Base-by-base conservation (phyloP, 1,284 basidiomycete genomes). In the Heliocybe sulcata region DNA sequence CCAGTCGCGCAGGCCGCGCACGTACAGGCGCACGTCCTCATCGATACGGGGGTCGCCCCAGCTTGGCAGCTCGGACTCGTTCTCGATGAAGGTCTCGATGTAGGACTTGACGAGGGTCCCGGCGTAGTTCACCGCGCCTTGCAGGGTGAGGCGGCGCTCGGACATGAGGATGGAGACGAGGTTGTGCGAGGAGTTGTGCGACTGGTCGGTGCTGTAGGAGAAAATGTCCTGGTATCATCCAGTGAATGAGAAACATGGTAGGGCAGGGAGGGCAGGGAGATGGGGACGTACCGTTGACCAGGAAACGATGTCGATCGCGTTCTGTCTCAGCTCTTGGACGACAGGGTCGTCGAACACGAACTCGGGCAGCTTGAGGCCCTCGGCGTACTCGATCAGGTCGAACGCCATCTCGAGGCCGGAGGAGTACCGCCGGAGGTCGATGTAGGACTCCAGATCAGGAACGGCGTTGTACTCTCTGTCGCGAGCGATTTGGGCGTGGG, bases 321-420 rank as follows among this genome's bases (percentile, higher is more conserved):
- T 60, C 47, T 66, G 58, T 52, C 69, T 72, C 20, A 82, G 58
- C 19, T 61, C 60, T 20, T 58, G 58, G 14, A 81, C 57, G 16
- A 62, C 59, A 10, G 68, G 67, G 27, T 64, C 57, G 9, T 70
- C 65, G 22, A 64, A 61, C 0, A 67, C 51, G 51, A 54, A 53
- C 8, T 59, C 59, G 0, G 76, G 71, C 10, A 80, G 54, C 35
- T 65, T 60, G 19, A 82, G 64, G 16, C 78, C 77, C 50, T 77
- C 77, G 0, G 76, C 71, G 57, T 81, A 74, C 57, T 84, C 76
- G 35, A 83, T 69, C 54, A 86, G 68, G 57, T 76, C 75, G 55
- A 85, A 72, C 4, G 79, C 66, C 63, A 84, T 71, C 52, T 70
- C 68, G 20, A 76, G 64, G 1, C 82, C 82, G 53, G 75, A 77